Conservation (phyloP, 768 basidiomycete species). For the Symmetrospora coprosmae region DNA sequence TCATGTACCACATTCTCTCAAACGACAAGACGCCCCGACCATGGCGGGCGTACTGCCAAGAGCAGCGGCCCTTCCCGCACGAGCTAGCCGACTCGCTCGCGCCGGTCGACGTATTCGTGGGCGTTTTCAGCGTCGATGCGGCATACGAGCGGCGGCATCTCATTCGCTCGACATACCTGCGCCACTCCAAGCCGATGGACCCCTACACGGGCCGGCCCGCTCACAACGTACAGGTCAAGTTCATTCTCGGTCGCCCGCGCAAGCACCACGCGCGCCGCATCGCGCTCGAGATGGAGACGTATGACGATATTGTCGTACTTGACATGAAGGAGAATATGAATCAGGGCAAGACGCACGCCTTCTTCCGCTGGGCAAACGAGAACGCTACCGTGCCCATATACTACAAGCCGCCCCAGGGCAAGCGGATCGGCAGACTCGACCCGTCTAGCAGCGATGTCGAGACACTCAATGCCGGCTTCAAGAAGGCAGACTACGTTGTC, state of each 20-base stretch:
- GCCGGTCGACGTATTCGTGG: conserved; percentile 73
- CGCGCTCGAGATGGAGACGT: conserved; percentile 75
- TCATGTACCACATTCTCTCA: conserved; percentile 81
- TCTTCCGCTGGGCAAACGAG: conserved; percentile 81
- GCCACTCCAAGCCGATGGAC: conserved; percentile 57
- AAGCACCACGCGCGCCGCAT: conserved; percentile 65
- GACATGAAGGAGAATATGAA: conserved; percentile 79
- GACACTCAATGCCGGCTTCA: conserved; percentile 49
- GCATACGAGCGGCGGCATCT: conserved; percentile 71
- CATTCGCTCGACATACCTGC: conserved; percentile 78
- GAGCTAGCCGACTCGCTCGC: conserved; percentile 55
- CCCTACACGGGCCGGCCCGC: conserved; percentile 54
- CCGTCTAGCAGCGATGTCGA: conserved; percentile 21
- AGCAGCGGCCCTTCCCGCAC: conserved; percentile 52
- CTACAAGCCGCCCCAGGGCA: conserved; percentile 11
- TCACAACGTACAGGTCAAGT: conserved; percentile 62
- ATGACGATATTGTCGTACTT: conserved; percentile 58
- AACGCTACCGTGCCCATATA: conserved; percentile 66
- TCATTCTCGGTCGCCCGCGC: conserved; percentile 72
- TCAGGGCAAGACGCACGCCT: conserved; percentile 75
- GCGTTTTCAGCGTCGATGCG: conserved; percentile 78
- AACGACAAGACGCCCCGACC: conserved; percentile 90
- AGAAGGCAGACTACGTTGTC: conserved; percentile 75
- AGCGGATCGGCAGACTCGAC: conserved; percentile 11
- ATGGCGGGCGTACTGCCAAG: conserved; percentile 83